These are phyloP conservation scores for Blastobotrys malaysiensis DNA, from an alignment of 1,139 yeast species.

Conservation along the genomic window DNA sequence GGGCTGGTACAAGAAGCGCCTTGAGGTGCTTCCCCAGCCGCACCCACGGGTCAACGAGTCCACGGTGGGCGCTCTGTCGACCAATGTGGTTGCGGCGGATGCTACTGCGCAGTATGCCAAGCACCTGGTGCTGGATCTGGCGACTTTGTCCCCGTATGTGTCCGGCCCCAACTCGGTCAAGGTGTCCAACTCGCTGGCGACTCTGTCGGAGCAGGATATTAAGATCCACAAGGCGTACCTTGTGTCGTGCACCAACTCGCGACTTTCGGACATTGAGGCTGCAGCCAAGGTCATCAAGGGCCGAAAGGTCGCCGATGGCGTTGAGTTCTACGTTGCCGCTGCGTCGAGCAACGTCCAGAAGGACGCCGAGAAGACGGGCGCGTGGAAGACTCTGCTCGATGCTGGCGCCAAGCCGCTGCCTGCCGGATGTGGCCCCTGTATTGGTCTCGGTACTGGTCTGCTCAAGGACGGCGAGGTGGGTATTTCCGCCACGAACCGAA, in stretches of 20 bases:
- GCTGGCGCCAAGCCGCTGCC: conserved; percentile 96
- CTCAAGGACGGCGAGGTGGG: conserved; percentile 96
- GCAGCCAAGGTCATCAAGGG: conserved; percentile 86
- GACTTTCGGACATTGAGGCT: conserved; percentile 86
- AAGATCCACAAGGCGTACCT: conserved; percentile 88
- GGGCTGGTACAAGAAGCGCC: conserved; percentile 69
- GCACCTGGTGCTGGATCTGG: conserved; percentile 71
- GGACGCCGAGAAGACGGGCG: conserved; percentile 86
- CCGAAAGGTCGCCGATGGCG: conserved; percentile 77
- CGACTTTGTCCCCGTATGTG: conserved; percentile 82
- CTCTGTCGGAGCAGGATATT: conserved; percentile 65
- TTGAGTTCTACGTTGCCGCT: conserved; percentile 94
- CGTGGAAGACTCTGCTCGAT: conserved; percentile 82
- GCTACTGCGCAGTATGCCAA: conserved; percentile 80
- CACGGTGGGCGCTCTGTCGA: conserved; percentile 45
- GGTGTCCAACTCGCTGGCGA: conserved; percentile 71
- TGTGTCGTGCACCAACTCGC: conserved; percentile 96
- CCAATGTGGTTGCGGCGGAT: conserved; percentile 47
- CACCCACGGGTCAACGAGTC: conserved; percentile 77
- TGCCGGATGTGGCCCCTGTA: conserved; percentile 99
- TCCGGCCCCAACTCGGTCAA: conserved; percentile 98
- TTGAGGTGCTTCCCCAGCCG: conserved; percentile 61
- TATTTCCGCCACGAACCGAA: conserved; percentile 95
- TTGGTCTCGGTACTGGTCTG: conserved; percentile 92
- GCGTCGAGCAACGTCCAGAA: conserved; percentile 90